phyloP scores from a whole-genome alignment of 768 basidiomycete genomes.

The Boletus insuetus region DNA sequence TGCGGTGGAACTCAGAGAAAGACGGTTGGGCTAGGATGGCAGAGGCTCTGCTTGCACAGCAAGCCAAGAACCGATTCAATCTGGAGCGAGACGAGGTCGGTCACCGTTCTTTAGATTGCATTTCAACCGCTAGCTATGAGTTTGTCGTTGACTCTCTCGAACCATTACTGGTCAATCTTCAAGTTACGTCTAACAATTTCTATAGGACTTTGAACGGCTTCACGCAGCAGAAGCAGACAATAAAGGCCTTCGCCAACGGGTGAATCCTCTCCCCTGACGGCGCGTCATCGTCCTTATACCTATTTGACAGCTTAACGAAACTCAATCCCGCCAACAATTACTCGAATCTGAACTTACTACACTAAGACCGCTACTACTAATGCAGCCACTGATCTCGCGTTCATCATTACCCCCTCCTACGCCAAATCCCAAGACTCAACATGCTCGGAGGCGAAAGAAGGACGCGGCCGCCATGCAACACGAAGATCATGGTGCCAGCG shows the following conservation, averaged over 20 bases:
- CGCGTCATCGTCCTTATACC: slow-evolving; percentile 2
- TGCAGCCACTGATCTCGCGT: slow-evolving; percentile 48
- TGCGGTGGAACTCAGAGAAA: slow-evolving; percentile 59
- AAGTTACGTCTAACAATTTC: slow-evolving; percentile 14
- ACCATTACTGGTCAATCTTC: neutral
- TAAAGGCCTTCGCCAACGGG: slow-evolving; percentile 57
- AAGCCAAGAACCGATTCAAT: slow-evolving; percentile 39
- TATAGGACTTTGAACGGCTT: slow-evolving; percentile 56
- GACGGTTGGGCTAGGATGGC: slow-evolving; percentile 64
- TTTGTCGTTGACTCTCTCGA: neutral
- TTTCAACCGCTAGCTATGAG: neutral
- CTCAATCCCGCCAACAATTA: slow-evolving; percentile 48
- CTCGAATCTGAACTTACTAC: slow-evolving; percentile 65
- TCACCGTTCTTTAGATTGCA: neutral
- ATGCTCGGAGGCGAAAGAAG: slow-evolving; percentile 28
- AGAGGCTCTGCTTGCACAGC: slow-evolving; percentile 57
- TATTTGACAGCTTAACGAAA: slow-evolving; percentile 51
- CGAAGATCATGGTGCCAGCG: slow-evolving; percentile 23
- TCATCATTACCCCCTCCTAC: slow-evolving; percentile 20
- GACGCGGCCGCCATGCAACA: slow-evolving; percentile 24
- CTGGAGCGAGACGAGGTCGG: slow-evolving; percentile 45
- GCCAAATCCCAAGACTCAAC: slow-evolving; percentile 20
- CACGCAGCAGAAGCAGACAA: slow-evolving; percentile 60
- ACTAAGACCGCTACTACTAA: slow-evolving; percentile 65
- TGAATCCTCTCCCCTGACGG: slow-evolving; percentile 25